Base-by-base conservation (phyloP, 768 basidiomycete species). In the Leccinellum albellum region DNA sequence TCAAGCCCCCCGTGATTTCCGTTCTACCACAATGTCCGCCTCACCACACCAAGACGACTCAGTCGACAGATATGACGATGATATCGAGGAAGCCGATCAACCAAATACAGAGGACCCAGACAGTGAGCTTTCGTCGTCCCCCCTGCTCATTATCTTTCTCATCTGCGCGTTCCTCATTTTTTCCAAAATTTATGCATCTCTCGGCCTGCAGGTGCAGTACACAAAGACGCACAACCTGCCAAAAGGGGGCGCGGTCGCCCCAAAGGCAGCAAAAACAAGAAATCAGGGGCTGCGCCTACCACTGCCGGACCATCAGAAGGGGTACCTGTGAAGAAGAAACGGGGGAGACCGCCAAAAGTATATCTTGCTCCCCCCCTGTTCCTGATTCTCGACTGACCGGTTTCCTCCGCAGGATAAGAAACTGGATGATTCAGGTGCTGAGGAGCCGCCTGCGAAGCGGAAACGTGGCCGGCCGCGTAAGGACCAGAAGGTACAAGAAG, bases 241-340 rank as follows among this genome's bases (percentile, higher is more conserved):
- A 94, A 92, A 77, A 86, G 93, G 66, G 85, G 89, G 67, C 82
- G 94, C 48, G 94, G 94, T 53, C 85, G 94, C 62, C 94, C 94
- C 59, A 91, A 87, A 72, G 93, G 93, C 65, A 91, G 89, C 74
- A 94, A 90, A 77, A 84, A 84, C 74, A 84, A 83, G 77, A 82
- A 80, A 67, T 71, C 69, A 62, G 66, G 70, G 69, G 74, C 67
- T 58, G 61, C 73, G 37, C 63, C 72, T 54, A 37, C 72, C 15
- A 61, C 73, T 17, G 60, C 66, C 14, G 58, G 59, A 28, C 60
- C 67, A 51, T 63, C 73, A 58, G 69, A 70, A 52, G 70, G 65
- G 1, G 40, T 66, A 23, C 68, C 60, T 45, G 53, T 66, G 53
- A 79, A 79, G 73, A 75, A 76, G 64, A 80, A 78, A 53, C 72